These are phyloP conservation scores for Boletus vinaceobasis DNA, from an alignment of 768 basidiomycete genomes.

Conservation along the genomic window DNA sequence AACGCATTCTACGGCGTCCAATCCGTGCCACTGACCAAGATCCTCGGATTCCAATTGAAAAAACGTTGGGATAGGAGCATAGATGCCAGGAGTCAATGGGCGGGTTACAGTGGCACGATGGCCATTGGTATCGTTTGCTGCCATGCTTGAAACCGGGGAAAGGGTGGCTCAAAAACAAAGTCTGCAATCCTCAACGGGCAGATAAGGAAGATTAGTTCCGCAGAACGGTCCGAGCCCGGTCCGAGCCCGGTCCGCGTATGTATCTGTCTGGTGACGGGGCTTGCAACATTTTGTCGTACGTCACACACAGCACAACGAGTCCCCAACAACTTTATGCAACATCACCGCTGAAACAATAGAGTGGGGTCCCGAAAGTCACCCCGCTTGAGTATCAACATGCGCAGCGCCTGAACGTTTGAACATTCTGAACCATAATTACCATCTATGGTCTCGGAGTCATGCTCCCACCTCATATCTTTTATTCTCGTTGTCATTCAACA, in stretches of 20 bases:
- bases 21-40: conserved; percentile 54
- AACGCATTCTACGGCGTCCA: not conserved
- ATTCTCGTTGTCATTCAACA: too few relatives aligned
- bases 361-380: too few relatives aligned
- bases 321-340: too few relatives aligned
- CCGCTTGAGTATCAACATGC: too few relatives aligned
- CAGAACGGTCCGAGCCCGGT: conserved; percentile 13
- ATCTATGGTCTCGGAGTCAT: too few relatives aligned
- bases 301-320: not conserved
- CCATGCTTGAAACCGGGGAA: conserved; percentile 32
- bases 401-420: too few relatives aligned
- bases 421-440: too few relatives aligned
- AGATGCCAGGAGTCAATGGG: conserved; percentile 71
- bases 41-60: conserved; percentile 75
- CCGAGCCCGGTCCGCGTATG: conserved; percentile 9
- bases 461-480: too few relatives aligned
- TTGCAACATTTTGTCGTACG: not conserved
- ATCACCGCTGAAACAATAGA: too few relatives aligned
- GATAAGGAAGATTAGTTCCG: not conserved
- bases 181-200: too few relatives aligned
- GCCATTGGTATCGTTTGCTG: conserved; percentile 28
- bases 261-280: not conserved
- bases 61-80: conserved; percentile 84
- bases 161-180: too few relatives aligned
- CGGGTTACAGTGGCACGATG: conserved; percentile 36